Base-by-base conservation (phyloP, 2,329 filamentous ascomycete species). In the Fusarium oxysporum region DNA sequence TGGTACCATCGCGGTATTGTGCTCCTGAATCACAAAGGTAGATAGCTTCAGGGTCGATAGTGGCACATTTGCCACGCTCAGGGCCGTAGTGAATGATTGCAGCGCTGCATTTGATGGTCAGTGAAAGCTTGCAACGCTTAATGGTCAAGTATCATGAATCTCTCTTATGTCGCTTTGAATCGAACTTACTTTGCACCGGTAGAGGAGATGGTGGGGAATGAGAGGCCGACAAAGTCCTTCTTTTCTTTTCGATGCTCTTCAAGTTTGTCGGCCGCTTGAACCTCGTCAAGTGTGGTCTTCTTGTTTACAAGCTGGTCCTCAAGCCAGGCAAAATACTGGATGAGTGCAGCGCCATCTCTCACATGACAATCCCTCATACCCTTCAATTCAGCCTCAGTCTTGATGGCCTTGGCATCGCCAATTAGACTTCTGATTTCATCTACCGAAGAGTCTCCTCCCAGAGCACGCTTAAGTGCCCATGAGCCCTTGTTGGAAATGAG, bases 1-100 rank as follows among this genome's bases (percentile, higher is more conserved):
- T 99, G 1, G 96, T 99, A 62, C 96, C 96, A 80, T 99, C 96
- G 6, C 93, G 87, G 78, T 96, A 99, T 81, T 99, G 96, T n/a
- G 93, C 96, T 28, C 96, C 96, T 28, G 96, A 98, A 82, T 99
- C 96, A 80, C 96, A 99, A 6, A 99, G 90, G 78, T 99, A 99
- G 65, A 99, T 90, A 19, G 92, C 91, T 11, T 91, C 90, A 0
- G 94, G 94, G 75, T 99, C 94, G 76, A 99, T 94, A 33, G 89
- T 85, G 13, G 95, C 89, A 82, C 96, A 98, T 71, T 87, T 92
- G 25, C 93, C 94, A 62, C 89, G 90, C 79, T 97, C 93, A 0
- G 96, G 95, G 75, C 92, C 93, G 85, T 99, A 99, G 81, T 99
- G 96, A 65, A 99, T 99, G 17, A 99, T 89, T 9, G 96, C 96